Evolutionary conservation across 2,329 filamentous ascomycete genomes (phyloP), one percentile per base, ranked within the genome.

Genomic region (Trematosphaeria pertusa): DNA sequence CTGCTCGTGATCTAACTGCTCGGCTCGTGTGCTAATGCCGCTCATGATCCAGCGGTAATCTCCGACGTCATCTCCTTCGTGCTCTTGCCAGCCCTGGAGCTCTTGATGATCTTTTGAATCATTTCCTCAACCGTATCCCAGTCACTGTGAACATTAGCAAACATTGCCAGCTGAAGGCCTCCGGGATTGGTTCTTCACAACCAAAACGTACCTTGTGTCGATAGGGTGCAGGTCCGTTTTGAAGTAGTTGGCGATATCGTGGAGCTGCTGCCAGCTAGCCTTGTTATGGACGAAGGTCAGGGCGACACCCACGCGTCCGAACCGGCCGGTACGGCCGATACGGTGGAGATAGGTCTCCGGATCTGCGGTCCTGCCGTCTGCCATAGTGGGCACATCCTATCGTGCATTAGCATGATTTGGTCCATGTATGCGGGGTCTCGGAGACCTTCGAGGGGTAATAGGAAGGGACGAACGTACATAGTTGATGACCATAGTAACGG

Each of bases 401-500:
- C 87, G 32, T 11, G 6, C 26, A 51, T 64, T 32, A 65, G 46
- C 51, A 48, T 22, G 17, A 42, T 11, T n/a, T n/a, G n/a, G n/a
- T n/a, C n/a, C n/a, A n/a, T n/a, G n/a, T n/a, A n/a, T n/a, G n/a
- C n/a, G n/a, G n/a, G n/a, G n/a, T n/a, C n/a, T n/a, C n/a, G n/a
- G n/a, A n/a, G n/a, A n/a, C n/a, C n/a, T n/a, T n/a, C n/a, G n/a
- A n/a, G n/a, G n/a, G n/a, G n/a, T n/a, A n/a, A n/a, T n/a, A n/a
- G n/a, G n/a, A n/a, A n/a, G n/a, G 18, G 5, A n/a, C 12, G 3
- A 10, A 54, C 61, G 54, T 74, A 82, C 81, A 74, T 99, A 99
- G 79, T 99, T 99, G 79, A 99, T 91, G 43, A 99, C 94, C 87
- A 99, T 94, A 8, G 91, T 96, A 11, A 99, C 94, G 20, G 86